Conservation (phyloP, 805 yeast genomes). For the Sugiyamaella floridensis region DNA sequence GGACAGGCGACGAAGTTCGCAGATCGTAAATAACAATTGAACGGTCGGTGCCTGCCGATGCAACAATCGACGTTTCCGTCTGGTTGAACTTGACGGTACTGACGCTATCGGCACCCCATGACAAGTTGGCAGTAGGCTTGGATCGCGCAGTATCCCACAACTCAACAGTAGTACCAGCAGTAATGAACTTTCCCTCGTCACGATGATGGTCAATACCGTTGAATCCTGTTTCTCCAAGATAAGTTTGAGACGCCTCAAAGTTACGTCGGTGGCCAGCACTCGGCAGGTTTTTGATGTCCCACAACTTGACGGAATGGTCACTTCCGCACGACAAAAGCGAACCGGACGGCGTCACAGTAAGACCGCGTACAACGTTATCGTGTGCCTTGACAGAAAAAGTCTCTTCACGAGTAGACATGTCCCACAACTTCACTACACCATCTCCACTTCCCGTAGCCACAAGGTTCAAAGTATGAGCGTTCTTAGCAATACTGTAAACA, state of each 20-base stretch:
- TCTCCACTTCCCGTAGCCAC: slow-evolving; percentile 93
- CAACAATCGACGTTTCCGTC: slow-evolving; percentile 82
- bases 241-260: slow-evolving; percentile 67
- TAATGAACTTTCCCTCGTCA: slow-evolving; percentile 65
- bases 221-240: slow-evolving; percentile 75
- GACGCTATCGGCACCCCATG: slow-evolving; percentile 97
- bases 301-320: slow-evolving; percentile 81
- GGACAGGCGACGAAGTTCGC: slow-evolving; percentile 86
- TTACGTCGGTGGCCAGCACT: slow-evolving; percentile 19
- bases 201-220: slow-evolving; percentile 83
- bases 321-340: slow-evolving; percentile 78
- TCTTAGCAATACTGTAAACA: slow-evolving; percentile 78
- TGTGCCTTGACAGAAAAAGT: slow-evolving; percentile 77
- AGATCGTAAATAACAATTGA: slow-evolving; percentile 85
- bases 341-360: slow-evolving; percentile 61
- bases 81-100: slow-evolving; percentile 77
- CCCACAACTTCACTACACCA: slow-evolving; percentile 93
- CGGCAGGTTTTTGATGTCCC: slow-evolving; percentile 53
- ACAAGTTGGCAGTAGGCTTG: slow-evolving; percentile 64
- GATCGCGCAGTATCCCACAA: slow-evolving; percentile 87
- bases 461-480: slow-evolving; percentile 59
- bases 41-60: slow-evolving; percentile 86
- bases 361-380: slow-evolving; percentile 81
- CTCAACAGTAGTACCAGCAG: slow-evolving; percentile 86
- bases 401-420: slow-evolving; percentile 72